Evolutionary conservation across 1,284 basidiomycete species (phyloP), one percentile per base, ranked within the genome.

Genomic region (Quambalaria eucalypti): DNA sequence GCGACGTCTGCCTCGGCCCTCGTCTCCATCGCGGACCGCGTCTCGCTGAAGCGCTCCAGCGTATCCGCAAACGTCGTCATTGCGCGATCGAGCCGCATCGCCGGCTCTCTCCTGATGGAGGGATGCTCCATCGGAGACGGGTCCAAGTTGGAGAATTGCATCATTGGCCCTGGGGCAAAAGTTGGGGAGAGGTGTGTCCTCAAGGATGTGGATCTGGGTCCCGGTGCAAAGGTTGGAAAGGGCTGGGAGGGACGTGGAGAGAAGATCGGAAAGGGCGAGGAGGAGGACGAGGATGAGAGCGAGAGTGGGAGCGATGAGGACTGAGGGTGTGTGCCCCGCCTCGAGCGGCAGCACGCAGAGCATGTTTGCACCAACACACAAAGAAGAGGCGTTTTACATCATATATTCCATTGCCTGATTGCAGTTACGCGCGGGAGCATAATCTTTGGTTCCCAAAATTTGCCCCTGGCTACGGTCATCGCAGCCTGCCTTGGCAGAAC

Each of bases 1-100:
- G 83, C 97, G 25, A 93, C 93, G 4, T 82, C 85, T 58, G 89
- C 92, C 69, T 93, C 90, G 67, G 86, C 83, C 28, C 90, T 86
- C 76, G 16, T 39, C 16, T n/a, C 36, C 36, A 39, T 39, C 36
- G 16, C 36, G 16, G 36, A 39, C 36, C 36, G 36, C 16, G 36
- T 21, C 3, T 39, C 36, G 4, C 83, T 97, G 54, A 82, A 81
- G 1, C 87, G 88, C n/a, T 91, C 87, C 66, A 83, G 97, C 10
- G 76, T 98, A 28, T 82, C 95, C 74, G 92, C 96, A 49, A 88
- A 90, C 68, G 92, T 90, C 64, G 81, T 86, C 2, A 80, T 98
- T 26, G 88, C 82, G 28, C 89, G 93, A 60, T 88, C 88, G 12
- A 88, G 88, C 61, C 71, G 84, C 70, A 16, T 50, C 48, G 38